These are phyloP conservation scores for Leersia perrieri DNA, from an alignment of 176 grass and related monocot species.

Conservation along the genomic window DNA sequence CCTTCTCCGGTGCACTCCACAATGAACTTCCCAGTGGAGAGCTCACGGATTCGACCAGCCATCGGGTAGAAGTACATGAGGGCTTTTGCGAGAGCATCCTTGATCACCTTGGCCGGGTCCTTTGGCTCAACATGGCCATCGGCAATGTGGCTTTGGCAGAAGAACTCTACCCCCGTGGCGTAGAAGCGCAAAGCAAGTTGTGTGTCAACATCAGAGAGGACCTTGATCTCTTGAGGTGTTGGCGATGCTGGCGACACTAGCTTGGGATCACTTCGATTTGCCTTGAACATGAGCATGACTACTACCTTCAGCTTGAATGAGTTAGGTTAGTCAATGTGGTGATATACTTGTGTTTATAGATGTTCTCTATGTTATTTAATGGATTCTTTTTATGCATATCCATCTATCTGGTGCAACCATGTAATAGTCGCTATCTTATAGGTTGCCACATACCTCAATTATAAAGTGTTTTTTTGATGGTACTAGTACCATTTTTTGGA, in stretches of 20 bases:
- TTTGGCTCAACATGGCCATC: neutral
- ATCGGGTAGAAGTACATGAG: conserved; percentile 28
- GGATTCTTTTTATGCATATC: neutral
- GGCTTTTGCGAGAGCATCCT: neutral
- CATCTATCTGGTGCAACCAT: neutral
- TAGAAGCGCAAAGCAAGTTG: neutral
- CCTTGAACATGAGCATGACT: neutral
- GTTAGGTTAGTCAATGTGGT: neutral
- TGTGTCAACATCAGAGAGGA: conserved; percentile 10
- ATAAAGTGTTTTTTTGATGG: too few species aligned
- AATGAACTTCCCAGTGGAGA: neutral
- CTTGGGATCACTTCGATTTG: conserved; percentile 8
- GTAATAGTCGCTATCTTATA: too few species aligned
- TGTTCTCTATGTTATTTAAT: neutral
- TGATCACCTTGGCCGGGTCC: neutral
- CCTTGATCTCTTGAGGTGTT: neutral
- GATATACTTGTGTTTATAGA: neutral
- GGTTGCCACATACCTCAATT: too few species aligned
- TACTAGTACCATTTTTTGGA: too few species aligned
- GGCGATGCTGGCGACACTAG: neutral
- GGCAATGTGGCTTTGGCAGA: neutral
- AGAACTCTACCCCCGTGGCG: neutral
- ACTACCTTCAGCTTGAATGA: neutral
- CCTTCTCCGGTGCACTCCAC: conserved; percentile 39
- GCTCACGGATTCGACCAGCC: conserved; percentile 27